These are phyloP conservation scores for Pythium phragmiticola DNA, from an alignment of 352 stramenopile species.

Conservation along the genomic window DNA sequence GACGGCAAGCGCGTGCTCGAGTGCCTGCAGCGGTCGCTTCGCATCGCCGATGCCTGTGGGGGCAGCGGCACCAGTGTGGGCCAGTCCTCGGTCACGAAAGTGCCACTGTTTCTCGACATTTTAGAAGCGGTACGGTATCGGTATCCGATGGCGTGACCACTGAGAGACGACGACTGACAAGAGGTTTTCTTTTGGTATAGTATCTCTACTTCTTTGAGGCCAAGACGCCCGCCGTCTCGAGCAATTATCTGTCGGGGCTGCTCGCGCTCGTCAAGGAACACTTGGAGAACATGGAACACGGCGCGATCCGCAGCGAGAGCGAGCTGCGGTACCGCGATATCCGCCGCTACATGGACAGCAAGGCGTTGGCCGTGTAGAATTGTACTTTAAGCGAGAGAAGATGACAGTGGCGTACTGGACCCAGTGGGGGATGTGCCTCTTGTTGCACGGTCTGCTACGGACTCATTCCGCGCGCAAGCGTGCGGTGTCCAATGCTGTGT, in stretches of 20 bases:
- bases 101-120: slow-evolving; percentile 96
- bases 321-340: slow-evolving; percentile 88
- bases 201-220: slow-evolving; percentile 95
- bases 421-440: too few species aligned
- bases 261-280: slow-evolving; percentile 93
- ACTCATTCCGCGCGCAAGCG: too few species aligned
- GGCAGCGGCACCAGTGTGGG: slow-evolving; percentile 18
- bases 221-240: slow-evolving; percentile 66
- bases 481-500: too few species aligned
- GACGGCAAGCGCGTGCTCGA: slow-evolving; percentile 95
- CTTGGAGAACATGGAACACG: slow-evolving; percentile 88
- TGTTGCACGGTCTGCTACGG: too few species aligned
- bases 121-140: slow-evolving; percentile 76
- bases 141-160: not conserved
- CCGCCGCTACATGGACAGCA: slow-evolving; percentile 68
- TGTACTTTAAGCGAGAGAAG: too few species aligned
- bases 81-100: slow-evolving; percentile 76
- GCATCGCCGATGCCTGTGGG: slow-evolving; percentile 91
- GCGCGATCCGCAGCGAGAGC: slow-evolving; percentile 56
- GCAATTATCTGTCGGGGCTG: slow-evolving; percentile 70
- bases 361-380: slow-evolving; percentile 29
- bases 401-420: too few species aligned
- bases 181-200: slow-evolving; percentile 24
- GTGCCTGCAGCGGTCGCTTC: slow-evolving; percentile 95
- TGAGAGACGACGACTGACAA: not conserved